Base-by-base conservation (phyloP, 2,329 filamentous ascomycete genomes). In the Alternaria angustiovoidea region DNA sequence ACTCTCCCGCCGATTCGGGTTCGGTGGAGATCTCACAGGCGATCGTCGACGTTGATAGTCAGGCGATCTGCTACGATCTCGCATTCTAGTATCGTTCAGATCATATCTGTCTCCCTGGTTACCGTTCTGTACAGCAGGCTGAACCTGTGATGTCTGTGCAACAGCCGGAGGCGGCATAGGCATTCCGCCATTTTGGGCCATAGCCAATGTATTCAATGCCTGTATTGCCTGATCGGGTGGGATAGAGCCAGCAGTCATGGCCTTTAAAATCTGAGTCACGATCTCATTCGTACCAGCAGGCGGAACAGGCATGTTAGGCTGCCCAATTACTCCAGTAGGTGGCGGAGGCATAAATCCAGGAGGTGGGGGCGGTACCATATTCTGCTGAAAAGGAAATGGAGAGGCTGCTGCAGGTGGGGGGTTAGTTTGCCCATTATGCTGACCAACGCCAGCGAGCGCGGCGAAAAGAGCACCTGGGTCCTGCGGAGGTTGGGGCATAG, bases 21-120 rank as follows among this genome's bases (percentile, higher is more conserved):
- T 84, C 53, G 84, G 83, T 32, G 85, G 89, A 56, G 89, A 89
- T 68, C 72, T 61, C 82, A 81, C 70, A 49, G 73, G 71, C 52
- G 86, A 84, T 67, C 84, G 88, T 63, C 86, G 84, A 69, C 88
- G 89, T 84, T 91, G 91, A 67, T 88, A 90, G 59, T 89, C 89
- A 67, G 75, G 75, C 22, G 75, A 78, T 51, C 93, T 92, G 66
- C 74, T 75, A 66, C 74, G 75, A 47, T 78, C 75, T 62, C 75
- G 74, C 64, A 73, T 74, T 66, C 73, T 77, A 69, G 61, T 68
- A 53, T 71, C 71, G 61, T 73, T 69, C 38, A 73, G 72, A 30
- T 75, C 74, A 73, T 66, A 72, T 32, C 70, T 65, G 20, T 74
- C 67, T 59, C 57, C 59, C 44, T 70, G 70, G 38, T 49, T 56